phyloP scores from a whole-genome alignment of 73 alveolate species.

The Paramecium caudatum region DNA sequence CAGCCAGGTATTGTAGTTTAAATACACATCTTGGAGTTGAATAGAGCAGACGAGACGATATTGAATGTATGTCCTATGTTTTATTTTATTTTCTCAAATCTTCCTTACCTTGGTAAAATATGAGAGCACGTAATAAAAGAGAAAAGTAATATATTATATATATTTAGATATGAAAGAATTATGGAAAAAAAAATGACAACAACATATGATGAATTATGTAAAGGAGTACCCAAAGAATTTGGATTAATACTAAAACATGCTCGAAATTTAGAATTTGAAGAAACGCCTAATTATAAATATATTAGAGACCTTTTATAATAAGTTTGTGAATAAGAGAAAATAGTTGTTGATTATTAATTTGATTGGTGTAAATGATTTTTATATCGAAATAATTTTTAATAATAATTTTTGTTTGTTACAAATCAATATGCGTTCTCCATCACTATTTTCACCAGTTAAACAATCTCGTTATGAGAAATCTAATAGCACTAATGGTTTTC shows the following conservation, averaged over 20 bases:
- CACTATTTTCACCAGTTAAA: constrained; percentile 33
- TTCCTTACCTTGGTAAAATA: constrained; percentile 88
- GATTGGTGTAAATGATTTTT: constrained; percentile 70
- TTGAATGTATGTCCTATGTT: constrained; percentile 88
- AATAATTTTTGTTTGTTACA: constrained; percentile 43
- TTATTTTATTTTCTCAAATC: constrained; percentile 82
- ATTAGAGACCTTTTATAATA: constrained; percentile 59
- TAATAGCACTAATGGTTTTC: not conserved
- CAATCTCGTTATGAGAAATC: constrained; percentile 43
- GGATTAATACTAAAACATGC: constrained; percentile 90
- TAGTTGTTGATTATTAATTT: constrained; percentile 59
- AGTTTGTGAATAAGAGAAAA: constrained; percentile 50
- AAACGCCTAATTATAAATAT: constrained; percentile 87
- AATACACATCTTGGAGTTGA: constrained; percentile 93
- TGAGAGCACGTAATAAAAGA: constrained; percentile 77
- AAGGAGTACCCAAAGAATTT: constrained; percentile 91
- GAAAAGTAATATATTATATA: constrained; percentile 71
- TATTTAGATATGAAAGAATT: constrained; percentile 83
- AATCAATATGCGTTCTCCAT: not conserved
- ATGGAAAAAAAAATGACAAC: constrained; percentile 91
- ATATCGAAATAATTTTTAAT: constrained; percentile 5
- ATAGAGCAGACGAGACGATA: constrained; percentile 90
- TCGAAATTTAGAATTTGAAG: constrained; percentile 92
- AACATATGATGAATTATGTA: constrained; percentile 84
- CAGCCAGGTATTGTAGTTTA: constrained; percentile 89